Conservation (phyloP, 345 rosid genomes). For the Iberis pinnata region DNA sequence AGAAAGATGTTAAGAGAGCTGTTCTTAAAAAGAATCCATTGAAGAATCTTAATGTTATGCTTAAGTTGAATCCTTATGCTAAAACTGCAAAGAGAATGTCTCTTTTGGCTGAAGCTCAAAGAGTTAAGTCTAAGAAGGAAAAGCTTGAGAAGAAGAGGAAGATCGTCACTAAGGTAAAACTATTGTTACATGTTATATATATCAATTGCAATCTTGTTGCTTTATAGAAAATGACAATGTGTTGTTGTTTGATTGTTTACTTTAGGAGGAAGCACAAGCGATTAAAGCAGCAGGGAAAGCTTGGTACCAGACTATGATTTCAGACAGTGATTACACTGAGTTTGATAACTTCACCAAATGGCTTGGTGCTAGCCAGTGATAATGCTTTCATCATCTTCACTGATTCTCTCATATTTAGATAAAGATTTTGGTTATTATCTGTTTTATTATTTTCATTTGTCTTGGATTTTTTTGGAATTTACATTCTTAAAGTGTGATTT, state of each 20-base stretch:
- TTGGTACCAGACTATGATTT: conserved; percentile 90
- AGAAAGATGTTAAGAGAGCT: conserved; percentile 64
- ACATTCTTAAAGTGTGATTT: no score
- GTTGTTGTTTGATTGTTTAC: background rate
- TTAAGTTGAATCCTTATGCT: conserved; percentile 86
- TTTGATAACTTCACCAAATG: conserved; percentile 84
- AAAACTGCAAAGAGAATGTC: conserved; percentile 97
- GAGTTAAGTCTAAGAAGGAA: conserved; percentile 94
- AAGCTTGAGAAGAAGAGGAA: conserved; percentile 92
- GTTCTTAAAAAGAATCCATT: conserved; percentile 87
- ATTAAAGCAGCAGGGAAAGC: conserved; percentile 83
- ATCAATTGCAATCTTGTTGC: no score
- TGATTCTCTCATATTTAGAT: conserved; percentile 14
- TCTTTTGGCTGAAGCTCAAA: conserved; percentile 81
- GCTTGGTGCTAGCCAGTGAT: conserved; percentile 68
- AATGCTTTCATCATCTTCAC: background rate
- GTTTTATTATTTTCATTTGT: conserved; percentile 3
- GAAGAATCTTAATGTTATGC: conserved; percentile 76
- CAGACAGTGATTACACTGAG: conserved; percentile 84
- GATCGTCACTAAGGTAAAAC: conserved; percentile 56
- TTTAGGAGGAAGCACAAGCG: conserved; percentile 74
- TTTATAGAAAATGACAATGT: no score
- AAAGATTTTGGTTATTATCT: conserved; percentile 21
- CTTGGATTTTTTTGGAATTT: no score
- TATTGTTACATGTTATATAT: no score